Conservation (phyloP, 768 basidiomycete genomes). For the Mrakia blollopis region DNA sequence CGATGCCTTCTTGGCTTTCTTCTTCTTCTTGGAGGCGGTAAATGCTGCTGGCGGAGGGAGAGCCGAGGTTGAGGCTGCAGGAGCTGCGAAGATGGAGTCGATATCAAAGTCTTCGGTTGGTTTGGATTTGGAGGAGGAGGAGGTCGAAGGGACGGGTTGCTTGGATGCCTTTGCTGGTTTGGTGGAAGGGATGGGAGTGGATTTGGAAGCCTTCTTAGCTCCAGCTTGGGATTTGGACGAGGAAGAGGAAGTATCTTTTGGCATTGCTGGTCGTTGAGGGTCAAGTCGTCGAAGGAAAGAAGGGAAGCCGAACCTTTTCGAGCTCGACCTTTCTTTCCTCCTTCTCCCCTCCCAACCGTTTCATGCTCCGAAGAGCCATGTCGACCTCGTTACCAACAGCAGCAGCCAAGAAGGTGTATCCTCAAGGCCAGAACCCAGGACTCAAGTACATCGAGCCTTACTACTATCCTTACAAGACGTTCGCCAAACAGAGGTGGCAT, state of each 20-base stretch:
- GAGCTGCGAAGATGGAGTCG: constrained; percentile 27
- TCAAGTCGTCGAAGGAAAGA: not conserved
- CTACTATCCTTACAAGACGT: constrained; percentile 86
- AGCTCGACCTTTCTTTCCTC: no score
- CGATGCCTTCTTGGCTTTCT: constrained; percentile 33
- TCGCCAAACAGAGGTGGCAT: constrained; percentile 68
- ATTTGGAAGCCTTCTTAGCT: constrained; percentile 1
- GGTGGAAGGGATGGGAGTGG: not conserved
- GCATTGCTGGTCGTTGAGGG: not conserved
- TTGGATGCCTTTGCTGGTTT: constrained; percentile 2
- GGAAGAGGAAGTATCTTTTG: constrained; percentile 8
- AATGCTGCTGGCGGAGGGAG: constrained; percentile 1
- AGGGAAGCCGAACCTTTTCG: constrained; percentile 5
- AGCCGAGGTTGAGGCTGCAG: not conserved
- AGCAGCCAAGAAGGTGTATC: constrained; percentile 20
- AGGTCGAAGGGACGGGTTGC: not conserved
- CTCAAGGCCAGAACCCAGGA: constrained; percentile 47
- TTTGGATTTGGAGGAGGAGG: not conserved
- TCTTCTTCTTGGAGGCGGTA: constrained; percentile 35
- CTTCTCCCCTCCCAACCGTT: not conserved
- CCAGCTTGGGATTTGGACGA: not conserved
- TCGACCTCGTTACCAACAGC: not conserved
- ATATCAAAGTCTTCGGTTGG: constrained; percentile 19
- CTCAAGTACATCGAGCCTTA: constrained; percentile 80
- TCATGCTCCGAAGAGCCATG: not conserved